Percentiles rank a stretch among this genome's conserved stretches.
These are phyloP conservation scores for Prinsepia uniflora DNA, from an alignment of 306 rosid species.

Conservation along the genomic window DNA sequence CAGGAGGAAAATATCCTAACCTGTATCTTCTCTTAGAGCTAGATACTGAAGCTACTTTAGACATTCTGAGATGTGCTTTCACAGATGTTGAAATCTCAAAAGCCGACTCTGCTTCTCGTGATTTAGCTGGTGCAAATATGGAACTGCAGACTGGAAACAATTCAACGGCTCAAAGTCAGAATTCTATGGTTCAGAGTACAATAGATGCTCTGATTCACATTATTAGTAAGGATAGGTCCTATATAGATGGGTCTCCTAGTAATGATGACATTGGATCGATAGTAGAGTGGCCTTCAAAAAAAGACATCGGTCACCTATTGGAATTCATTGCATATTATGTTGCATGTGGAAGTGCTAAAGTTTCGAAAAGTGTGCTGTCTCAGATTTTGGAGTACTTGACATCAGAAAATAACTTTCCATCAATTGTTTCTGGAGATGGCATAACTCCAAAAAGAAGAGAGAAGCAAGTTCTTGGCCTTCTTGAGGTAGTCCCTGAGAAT, in stretches of 20 bases:
- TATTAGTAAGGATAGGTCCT: slow-evolving; percentile 45
- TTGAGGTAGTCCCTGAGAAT: slow-evolving; percentile 67
- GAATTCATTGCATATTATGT: slow-evolving; percentile 85
- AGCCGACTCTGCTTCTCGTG: slow-evolving; percentile 33
- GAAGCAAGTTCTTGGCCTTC: slow-evolving; percentile 85
- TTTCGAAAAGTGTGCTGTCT: slow-evolving; percentile 62
- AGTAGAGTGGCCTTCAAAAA: slow-evolving; percentile 62
- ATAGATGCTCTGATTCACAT: slow-evolving; percentile 64
- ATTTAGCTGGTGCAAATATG: slow-evolving; percentile 31
- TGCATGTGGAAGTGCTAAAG: slow-evolving; percentile 59
- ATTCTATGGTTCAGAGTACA: slow-evolving; percentile 59
- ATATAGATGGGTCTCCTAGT: slow-evolving; percentile 37
- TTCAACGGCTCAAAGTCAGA: slow-evolving; percentile 33
- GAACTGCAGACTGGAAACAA: slow-evolving; percentile 36
- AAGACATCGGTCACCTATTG: slow-evolving; percentile 58
- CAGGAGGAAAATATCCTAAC: slow-evolving; percentile 44
- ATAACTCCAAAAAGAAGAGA: slow-evolving; percentile 60
- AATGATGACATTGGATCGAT: slow-evolving; percentile 33
- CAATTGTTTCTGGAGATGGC: slow-evolving; percentile 28
- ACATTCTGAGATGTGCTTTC: slow-evolving; percentile 72
- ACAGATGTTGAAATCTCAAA: slow-evolving; percentile 48
- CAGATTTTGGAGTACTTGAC: slow-evolving; percentile 74
- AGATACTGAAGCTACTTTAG: slow-evolving; percentile 81
- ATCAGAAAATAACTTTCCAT: slow-evolving; percentile 41
- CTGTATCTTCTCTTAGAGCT: slow-evolving; percentile 68